Evolutionary conservation across 139 green algal genomes (phyloP), one percentile per base, ranked within the genome.

Genomic region (Mesostigma viride): DNA sequence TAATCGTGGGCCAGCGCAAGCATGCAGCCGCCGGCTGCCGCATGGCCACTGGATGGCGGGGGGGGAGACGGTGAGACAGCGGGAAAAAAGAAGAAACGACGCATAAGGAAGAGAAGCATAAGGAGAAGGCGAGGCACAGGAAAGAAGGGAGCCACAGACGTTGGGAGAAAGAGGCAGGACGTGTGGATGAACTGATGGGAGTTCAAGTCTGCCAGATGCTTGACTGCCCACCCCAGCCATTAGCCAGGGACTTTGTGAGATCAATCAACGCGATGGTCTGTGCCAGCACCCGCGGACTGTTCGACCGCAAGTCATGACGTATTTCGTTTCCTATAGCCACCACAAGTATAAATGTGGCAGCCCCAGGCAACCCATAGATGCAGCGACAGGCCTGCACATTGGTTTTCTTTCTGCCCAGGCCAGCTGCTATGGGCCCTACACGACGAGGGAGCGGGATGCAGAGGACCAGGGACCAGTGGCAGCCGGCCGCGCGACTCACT

Each of bases 1-100:
- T 72, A 72, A n/a, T 72, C 65, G 59, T 72, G 65, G 4, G 65
- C 65, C 14, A 72, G 65, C 6, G 65, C 61, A 24, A 72, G 24
- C 65, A 72, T 72, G 8, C 8, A 51, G 22, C 65, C 65, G 62
- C 65, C 65, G 24, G 65, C 65, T n/a, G 59, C 60, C 4, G 65
- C 65, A 62, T 72, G 65, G 8, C 65, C 65, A 60, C 60, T 62
- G 53, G 11, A 51, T 27, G 14, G 30, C 11, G 14, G 14, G 14
- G 27, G 14, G 8, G 11, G 14, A 14, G 56, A 14, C 14, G 14
- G 11, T 33, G 14, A 63, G 14, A 8, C 28, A 63, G 56, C 27
- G 14, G 8, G 14, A 63, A 63, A 63, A 35, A 14, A 63, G 56
- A 35, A 33, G 14, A 63, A 63, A 14, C 56, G 14, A 14, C 11